Base-by-base conservation (phyloP, 2,329 filamentous ascomycete species). In the Fusarium temperatum region DNA sequence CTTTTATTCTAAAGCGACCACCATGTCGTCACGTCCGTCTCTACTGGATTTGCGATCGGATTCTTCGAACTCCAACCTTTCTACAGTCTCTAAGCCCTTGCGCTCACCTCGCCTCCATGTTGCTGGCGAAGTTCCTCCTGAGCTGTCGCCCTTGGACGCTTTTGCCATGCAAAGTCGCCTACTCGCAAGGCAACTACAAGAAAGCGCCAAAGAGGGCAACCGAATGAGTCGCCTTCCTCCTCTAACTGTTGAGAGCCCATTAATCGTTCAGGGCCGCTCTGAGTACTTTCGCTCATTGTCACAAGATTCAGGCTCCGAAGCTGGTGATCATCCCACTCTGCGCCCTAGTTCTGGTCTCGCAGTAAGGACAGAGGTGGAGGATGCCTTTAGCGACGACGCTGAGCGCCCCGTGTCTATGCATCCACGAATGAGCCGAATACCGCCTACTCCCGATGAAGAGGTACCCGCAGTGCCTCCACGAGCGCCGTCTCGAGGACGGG, bases 81-180 rank as follows among this genome's bases (percentile, higher is more conserved):
- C 84, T 56, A 76, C 84, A 17, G 79, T 85, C 60, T 85, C 87
- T 24, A 87, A 87, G 62, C 88, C 89, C n/a, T 83, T 92, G 39
- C 87, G 88, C 73, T 95, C 93, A n/a, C 93, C 93, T 47, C 91
- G 93, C 70, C 85, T 94, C 67, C 92, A 95, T 82, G 87, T 93
- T 65, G 92, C 93, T 65, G 94, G 94, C 70, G 93, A 96, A 77
- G 89, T 93, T 3, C 96, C 96, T 26, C 96, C 96, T 10, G 93
- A 96, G 59, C 88, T 98, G 64, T 98, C 96, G 13, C 96, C 96
- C 17, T 89, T 99, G 74, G 96, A 99, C 87, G 96, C 96, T 54
- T 97, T 99, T 81, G 96, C 96, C 28, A 88, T 96, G 71, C 96
- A 98, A 80, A 97, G 95, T 77, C 92, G 96, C 66, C 85, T 97